These are phyloP conservation scores for Neurospora tetrasperma DNA, from an alignment of 495 filamentous ascomycete genomes.

Conservation along the genomic window DNA sequence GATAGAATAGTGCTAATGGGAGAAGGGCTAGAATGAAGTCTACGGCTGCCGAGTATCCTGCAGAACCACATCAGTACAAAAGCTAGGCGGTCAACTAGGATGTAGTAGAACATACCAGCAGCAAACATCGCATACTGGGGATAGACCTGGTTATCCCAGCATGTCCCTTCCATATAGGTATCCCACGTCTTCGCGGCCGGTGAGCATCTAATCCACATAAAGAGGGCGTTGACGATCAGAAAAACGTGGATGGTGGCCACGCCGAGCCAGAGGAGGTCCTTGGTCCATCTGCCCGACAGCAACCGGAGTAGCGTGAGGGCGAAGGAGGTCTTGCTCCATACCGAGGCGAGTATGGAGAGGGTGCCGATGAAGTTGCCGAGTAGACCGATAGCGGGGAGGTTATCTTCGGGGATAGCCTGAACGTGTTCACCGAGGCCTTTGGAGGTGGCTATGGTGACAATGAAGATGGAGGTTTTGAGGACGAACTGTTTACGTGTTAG, in stretches of 20 bases:
- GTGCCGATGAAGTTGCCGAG: constrained; percentile 19
- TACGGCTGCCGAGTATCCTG: constrained; percentile 24
- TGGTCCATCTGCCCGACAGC: constrained; percentile 7
- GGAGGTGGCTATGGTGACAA: constrained; percentile 15
- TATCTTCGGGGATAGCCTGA: constrained; percentile 11
- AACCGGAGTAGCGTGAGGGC: constrained; percentile 25
- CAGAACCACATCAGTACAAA: no score
- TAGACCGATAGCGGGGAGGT: constrained; percentile 12
- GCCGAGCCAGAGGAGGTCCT: constrained; percentile 19
- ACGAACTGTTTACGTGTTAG: constrained; percentile 6
- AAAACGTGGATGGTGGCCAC: constrained; percentile 25
- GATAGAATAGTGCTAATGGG: constrained; percentile 25
- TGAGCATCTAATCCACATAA: constrained; percentile 25
- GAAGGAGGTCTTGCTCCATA: constrained; percentile 31
- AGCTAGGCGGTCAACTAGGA: no score
- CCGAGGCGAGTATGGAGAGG: constrained; percentile 21
- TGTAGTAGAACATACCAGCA: constrained; percentile 8
- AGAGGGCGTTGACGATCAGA: constrained; percentile 24
- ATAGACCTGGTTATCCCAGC: constrained; percentile 18
- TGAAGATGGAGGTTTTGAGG: constrained; percentile 10
- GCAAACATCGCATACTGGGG: constrained; percentile 18
- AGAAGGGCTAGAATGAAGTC: constrained; percentile 28
- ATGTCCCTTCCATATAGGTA: constrained; percentile 16
- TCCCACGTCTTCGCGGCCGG: constrained; percentile 26
- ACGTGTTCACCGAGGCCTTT: constrained; percentile 22